Percentiles rank a stretch among this genome's conserved stretches.
These are phyloP conservation scores for Kwoniella sp. DNA, from an alignment of 768 basidiomycete genomes.

Conservation along the genomic window DNA sequence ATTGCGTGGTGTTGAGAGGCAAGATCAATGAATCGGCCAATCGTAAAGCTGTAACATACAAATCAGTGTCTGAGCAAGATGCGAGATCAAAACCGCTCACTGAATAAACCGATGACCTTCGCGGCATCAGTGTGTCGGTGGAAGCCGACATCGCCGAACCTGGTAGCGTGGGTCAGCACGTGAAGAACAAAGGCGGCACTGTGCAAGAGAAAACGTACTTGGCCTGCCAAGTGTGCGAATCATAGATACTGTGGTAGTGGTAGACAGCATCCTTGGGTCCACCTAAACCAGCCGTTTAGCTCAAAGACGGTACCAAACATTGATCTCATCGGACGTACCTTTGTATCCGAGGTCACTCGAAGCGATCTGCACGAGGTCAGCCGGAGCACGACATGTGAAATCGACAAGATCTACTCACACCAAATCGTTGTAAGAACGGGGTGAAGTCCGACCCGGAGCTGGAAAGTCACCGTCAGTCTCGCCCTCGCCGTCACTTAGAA, in stretches of 20 bases:
- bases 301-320: no score
- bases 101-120: conserved; percentile 66
- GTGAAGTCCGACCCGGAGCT: conserved; percentile 85
- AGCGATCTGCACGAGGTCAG: conserved; percentile 45
- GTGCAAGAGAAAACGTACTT: conserved; percentile 58
- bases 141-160: conserved; percentile 73
- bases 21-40: conserved; percentile 64
- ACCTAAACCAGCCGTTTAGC: conserved; percentile 4
- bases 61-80: conserved; percentile 8
- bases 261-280: conserved; percentile 60
- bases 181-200: neutral
- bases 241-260: conserved; percentile 77
- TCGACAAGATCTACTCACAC: conserved; percentile 57
- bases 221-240: conserved; percentile 73
- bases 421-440: conserved; percentile 80
- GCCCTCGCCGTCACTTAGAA: no score
- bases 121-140: conserved; percentile 71
- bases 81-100: conserved; percentile 28
- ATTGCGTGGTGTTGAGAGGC: conserved; percentile 72
- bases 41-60: conserved; percentile 57
- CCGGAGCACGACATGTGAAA: neutral
- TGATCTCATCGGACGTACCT: conserved; percentile 23
- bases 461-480: neutral
- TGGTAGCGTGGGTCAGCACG: conserved; percentile 1
- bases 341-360: conserved; percentile 52